These are phyloP conservation scores for Clarireedia paspali DNA, from an alignment of 2,329 filamentous ascomycete genomes.

Conservation along the genomic window DNA sequence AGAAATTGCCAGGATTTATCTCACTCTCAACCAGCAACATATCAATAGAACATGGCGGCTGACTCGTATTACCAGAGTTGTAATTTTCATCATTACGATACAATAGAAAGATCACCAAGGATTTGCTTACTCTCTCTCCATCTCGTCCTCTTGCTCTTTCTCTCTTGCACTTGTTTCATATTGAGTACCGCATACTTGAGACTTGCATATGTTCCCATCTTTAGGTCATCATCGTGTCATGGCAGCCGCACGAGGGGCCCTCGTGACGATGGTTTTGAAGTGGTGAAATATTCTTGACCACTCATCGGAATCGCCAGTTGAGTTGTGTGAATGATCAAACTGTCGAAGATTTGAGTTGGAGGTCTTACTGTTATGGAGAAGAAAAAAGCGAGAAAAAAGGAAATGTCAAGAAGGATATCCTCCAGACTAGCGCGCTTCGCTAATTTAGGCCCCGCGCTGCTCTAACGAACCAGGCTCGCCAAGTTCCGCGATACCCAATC, in stretches of 20 bases:
- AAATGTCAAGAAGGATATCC: conserved; percentile 11
- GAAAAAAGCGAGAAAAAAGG: conserved; percentile 19
- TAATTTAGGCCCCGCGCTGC: conserved; percentile 11
- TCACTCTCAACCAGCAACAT: conserved; percentile 42
- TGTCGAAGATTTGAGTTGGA: conserved; percentile 70
- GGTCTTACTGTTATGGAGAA: conserved; percentile 48
- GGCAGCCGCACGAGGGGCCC: conserved; percentile 50
- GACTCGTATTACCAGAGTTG: conserved; percentile 45
- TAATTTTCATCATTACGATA: conserved; percentile 25
- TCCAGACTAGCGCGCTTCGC: conserved; percentile 6
- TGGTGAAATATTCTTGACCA: conserved; percentile 61
- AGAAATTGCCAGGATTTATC: conserved; percentile 39
- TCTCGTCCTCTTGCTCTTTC: not conserved
- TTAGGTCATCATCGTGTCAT: conserved; percentile 64
- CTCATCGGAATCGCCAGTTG: conserved; percentile 64
- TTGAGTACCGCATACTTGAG: not conserved
- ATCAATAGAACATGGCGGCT: conserved; percentile 35
- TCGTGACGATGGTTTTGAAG: conserved; percentile 82
- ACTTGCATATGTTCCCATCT: conserved; percentile 45
- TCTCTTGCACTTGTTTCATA: not conserved
- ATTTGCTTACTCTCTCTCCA: not conserved
- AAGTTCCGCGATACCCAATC: not conserved
- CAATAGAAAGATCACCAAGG: not conserved
- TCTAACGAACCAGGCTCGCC: conserved; percentile 1
- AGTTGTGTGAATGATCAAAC: conserved; percentile 44